Conservation (phyloP, 176 grass and related monocot species). For the Zoysia pacifica region DNA sequence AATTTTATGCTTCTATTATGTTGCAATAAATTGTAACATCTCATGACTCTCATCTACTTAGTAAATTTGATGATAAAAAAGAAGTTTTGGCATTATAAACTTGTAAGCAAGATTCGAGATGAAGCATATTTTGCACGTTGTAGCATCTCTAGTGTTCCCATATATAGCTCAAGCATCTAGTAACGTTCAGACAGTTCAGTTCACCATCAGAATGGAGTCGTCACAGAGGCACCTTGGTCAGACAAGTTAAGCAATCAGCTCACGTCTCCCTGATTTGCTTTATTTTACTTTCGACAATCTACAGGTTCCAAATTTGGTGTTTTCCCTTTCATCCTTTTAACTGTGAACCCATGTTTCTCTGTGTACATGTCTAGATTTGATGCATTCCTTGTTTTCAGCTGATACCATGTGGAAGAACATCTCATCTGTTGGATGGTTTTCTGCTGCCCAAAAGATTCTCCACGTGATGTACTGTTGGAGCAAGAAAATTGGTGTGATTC, state of each 20-base stretch:
- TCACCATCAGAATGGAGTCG: neutral
- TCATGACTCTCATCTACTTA: too few species aligned
- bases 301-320: slow-evolving; percentile 29
- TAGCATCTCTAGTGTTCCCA: slow-evolving; percentile 31
- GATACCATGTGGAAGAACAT: slow-evolving; percentile 8
- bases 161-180: slow-evolving; percentile 28
- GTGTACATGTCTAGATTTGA: slow-evolving; percentile 17
- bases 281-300: slow-evolving; percentile 4
- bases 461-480: slow-evolving; percentile 14
- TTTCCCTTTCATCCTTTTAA: neutral
- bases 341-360: slow-evolving; percentile 2
- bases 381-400: slow-evolving; percentile 7
- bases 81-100: too few species aligned
- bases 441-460: neutral
- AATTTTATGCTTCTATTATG: too few species aligned
- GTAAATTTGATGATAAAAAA: too few species aligned
- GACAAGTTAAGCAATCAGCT: slow-evolving; percentile 23
- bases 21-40: too few species aligned
- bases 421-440: slow-evolving; percentile 6
- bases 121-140: neutral
- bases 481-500: slow-evolving; percentile 2
- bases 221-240: slow-evolving; percentile 5
- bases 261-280: slow-evolving; percentile 27
- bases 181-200: slow-evolving; percentile 26
- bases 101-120: too few species aligned